A percentile compares a stretch with the other conserved stretches of the same genome.
phyloP scores from a whole-genome alignment of 2,329 filamentous ascomycete genomes.

The Neodidymelliopsis sp. region DNA sequence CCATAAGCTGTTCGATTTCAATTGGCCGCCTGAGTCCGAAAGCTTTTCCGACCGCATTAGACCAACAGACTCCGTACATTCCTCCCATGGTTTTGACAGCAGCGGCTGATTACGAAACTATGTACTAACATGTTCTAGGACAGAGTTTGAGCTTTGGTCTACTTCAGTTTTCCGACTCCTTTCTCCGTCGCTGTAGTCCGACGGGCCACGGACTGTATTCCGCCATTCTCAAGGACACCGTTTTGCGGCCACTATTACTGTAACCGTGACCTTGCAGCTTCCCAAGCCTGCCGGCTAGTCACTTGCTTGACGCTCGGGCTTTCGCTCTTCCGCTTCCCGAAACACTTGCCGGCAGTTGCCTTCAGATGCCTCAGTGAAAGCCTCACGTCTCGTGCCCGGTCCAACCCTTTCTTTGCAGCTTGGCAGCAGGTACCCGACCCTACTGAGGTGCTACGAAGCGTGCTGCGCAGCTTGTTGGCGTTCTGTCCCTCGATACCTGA shows the following conservation, averaged over 20 bases:
- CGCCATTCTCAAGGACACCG: slow-evolving; percentile 3
- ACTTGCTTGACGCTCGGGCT: slow-evolving; percentile 21
- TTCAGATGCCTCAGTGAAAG: slow-evolving; percentile 3
- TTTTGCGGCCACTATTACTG: slow-evolving; percentile 16
- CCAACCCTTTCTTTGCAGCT: neutral
- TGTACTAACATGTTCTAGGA: neutral
- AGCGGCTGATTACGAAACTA: neutral
- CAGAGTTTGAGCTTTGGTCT: neutral
- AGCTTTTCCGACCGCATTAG: slow-evolving; percentile 6
- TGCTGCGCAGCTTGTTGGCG: neutral
- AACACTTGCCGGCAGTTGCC: slow-evolving; percentile 10
- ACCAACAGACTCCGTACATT: slow-evolving; percentile 1
- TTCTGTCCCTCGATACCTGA: neutral
- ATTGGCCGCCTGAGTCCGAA: slow-evolving; percentile 14
- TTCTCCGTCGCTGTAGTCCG: slow-evolving; percentile 6
- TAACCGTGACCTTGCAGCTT: slow-evolving; percentile 17
- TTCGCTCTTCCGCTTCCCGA: slow-evolving; percentile 22
- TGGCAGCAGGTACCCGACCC: neutral
- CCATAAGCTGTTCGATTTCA: slow-evolving; percentile 10
- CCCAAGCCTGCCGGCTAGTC: slow-evolving; percentile 5
- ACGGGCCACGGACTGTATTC: slow-evolving; percentile 2
- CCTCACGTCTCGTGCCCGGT: slow-evolving; percentile 13
- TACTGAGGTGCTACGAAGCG: neutral
- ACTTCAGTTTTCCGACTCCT: neutral
- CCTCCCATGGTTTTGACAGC: neutral